Evolutionary conservation across 441 rosid species (phyloP), one percentile per base, ranked within the genome.

Genomic region (Brassica balearica): DNA sequence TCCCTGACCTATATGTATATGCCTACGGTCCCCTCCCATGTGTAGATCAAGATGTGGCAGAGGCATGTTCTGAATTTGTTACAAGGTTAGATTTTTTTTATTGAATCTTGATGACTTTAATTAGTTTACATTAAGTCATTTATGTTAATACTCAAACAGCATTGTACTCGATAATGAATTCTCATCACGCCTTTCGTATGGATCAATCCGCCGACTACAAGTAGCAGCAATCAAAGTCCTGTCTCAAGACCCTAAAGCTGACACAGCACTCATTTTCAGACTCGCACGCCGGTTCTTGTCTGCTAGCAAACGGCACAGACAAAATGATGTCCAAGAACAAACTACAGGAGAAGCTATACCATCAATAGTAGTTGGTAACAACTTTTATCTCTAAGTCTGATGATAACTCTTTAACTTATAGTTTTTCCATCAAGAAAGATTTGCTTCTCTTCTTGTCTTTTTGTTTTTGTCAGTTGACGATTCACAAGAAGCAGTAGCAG

Each of bases 1-100:
- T 86, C 79, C 97, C 93, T 12, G 85, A 85, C 81, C 81, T 95
- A 41, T 93, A 78, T 84, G 97, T 92, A 27, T 91, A 87, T 84
- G 81, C 92, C 22, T 92, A 81, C 73, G 98, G 98, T 20, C 89
- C 97, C 5, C 97, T 95, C 76, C 98, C 98, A 11, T 92, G 96
- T 70, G 86, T 89, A 73, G 93, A 92, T 85, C 86, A 81, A 20
- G 84, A 80, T 34, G 85, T 92, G 51, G 94, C 98, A 56, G 86
- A 89, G 67, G 91, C 97, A n/a, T 95, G 97, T 83, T 87, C 97
- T 1, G 90, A 84, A 14, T 95, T 95, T 75, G 83, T 95, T 65
- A 92, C 97, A 19, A 91, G 97, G 98, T 94, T 43, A 43, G 82
- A 43, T 43, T 29, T 4, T 29, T 29, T 38, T 38, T 38, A 38